Conservation (phyloP, 2,329 filamentous ascomycete species). For the Epichloe sp. region DNA sequence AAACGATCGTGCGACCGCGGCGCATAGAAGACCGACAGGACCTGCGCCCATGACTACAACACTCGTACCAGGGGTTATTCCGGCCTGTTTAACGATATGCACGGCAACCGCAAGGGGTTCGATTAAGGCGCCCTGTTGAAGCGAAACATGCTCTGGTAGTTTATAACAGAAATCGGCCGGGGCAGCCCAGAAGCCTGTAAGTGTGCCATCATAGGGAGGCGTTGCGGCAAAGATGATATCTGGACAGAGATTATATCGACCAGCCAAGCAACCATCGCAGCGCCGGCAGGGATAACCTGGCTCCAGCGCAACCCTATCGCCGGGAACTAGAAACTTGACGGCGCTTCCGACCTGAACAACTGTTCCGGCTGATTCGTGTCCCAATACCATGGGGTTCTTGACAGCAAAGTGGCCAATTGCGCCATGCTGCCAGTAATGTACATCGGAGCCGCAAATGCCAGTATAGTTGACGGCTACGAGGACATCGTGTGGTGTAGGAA, state of each 20-base stretch:
- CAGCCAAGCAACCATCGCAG: constrained; percentile 46
- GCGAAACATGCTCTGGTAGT: constrained; percentile 43
- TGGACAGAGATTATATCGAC: constrained; percentile 51
- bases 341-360: constrained; percentile 43
- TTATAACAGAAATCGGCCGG: constrained; percentile 46
- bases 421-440: constrained; percentile 56
- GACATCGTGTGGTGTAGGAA: constrained; percentile 39
- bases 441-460: constrained; percentile 54
- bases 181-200: constrained; percentile 49
- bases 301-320: constrained; percentile 54
- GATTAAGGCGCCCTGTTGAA: constrained; percentile 46
- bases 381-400: constrained; percentile 49
- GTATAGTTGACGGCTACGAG: constrained; percentile 49
- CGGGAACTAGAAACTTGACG: constrained; percentile 27
- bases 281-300: constrained; percentile 49
- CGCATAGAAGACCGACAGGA: constrained; percentile 64
- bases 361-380: constrained; percentile 50
- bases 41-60: too few species aligned
- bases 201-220: constrained; percentile 32
- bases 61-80: too few species aligned
- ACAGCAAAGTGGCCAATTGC: constrained; percentile 50
- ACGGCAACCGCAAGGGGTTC: constrained; percentile 81
- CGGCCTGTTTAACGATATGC: constrained; percentile 62
- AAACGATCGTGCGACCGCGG: constrained; percentile 69
- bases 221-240: constrained; percentile 37